These are phyloP conservation scores for Nigrospora sphaerica DNA, from an alignment of 2,329 filamentous ascomycete genomes.

Conservation along the genomic window DNA sequence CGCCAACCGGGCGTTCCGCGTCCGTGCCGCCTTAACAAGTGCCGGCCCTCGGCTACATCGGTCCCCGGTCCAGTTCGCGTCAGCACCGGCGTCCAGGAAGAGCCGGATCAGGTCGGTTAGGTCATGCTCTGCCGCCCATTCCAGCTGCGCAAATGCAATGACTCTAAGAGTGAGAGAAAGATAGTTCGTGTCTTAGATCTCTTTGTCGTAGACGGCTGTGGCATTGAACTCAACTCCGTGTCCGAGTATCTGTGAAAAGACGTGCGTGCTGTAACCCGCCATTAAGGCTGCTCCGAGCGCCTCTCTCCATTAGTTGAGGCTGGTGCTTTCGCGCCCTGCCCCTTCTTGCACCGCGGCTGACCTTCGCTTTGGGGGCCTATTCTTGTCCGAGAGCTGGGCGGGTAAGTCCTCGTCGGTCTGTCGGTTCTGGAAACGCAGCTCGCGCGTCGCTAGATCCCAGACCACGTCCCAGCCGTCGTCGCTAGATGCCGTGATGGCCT, in stretches of 20 bases:
- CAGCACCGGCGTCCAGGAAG: constrained; percentile 1
- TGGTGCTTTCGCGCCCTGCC: neutral
- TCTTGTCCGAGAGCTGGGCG: neutral
- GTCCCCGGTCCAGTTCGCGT: constrained; percentile 1
- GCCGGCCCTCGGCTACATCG: neutral
- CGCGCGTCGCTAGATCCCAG: neutral
- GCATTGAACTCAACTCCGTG: neutral
- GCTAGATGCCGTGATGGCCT: neutral
- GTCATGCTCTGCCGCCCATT: constrained; percentile 2
- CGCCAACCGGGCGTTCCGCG: no score
- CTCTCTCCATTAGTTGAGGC: neutral
- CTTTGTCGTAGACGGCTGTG: neutral
- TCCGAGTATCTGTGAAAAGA: neutral
- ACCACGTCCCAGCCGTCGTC: neutral
- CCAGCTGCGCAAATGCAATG: neutral
- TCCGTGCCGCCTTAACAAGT: neutral
- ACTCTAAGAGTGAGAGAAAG: neutral
- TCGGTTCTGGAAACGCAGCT: neutral
- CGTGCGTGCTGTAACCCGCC: neutral
- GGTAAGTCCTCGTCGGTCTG: neutral
- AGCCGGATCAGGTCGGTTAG: neutral
- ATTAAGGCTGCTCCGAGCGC: neutral
- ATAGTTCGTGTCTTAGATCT: neutral
- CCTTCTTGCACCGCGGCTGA: neutral
- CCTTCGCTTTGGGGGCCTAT: neutral